phyloP scores from a whole-genome alignment of 768 basidiomycete species.

The Termitomyces sp. region DNA sequence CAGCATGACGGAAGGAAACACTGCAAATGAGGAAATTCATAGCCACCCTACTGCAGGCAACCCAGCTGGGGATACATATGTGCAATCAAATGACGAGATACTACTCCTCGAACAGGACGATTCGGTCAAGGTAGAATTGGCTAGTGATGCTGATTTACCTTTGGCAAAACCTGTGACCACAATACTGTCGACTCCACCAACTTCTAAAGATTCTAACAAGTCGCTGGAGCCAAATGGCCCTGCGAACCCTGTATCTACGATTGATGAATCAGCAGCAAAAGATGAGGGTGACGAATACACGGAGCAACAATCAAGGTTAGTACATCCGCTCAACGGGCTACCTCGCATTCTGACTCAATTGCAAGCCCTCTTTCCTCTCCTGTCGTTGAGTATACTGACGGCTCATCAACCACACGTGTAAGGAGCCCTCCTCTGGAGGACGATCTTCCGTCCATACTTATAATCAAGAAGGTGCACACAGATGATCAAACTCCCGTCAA shows the following conservation, averaged over 20 bases:
- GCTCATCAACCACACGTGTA: constrained; percentile 1
- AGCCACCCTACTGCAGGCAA: background rate
- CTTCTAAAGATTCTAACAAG: background rate
- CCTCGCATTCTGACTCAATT: background rate
- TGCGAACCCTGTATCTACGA: background rate
- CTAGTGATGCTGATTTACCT: background rate
- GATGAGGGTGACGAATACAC: background rate
- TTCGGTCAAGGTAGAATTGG: background rate
- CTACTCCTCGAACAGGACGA: background rate
- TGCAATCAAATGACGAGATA: background rate
- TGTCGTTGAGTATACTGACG: background rate
- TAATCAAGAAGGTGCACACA: constrained; percentile 13
- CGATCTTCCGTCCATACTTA: constrained; percentile 27
- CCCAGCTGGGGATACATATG: background rate
- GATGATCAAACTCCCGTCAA: constrained; percentile 6
- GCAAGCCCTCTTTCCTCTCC: constrained; percentile 9
- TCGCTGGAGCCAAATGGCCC: background rate
- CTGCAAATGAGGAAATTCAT: background rate
- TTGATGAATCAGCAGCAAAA: background rate
- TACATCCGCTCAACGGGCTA: background rate
- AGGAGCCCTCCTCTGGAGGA: constrained; percentile 5
- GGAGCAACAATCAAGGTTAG: constrained; percentile 9
- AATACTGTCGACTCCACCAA: background rate
- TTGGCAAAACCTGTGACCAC: background rate
- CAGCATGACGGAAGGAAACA: background rate